Evolutionary conservation across 2,329 filamentous ascomycete genomes (phyloP).

Genomic region (Penicillium decumbens): DNA sequence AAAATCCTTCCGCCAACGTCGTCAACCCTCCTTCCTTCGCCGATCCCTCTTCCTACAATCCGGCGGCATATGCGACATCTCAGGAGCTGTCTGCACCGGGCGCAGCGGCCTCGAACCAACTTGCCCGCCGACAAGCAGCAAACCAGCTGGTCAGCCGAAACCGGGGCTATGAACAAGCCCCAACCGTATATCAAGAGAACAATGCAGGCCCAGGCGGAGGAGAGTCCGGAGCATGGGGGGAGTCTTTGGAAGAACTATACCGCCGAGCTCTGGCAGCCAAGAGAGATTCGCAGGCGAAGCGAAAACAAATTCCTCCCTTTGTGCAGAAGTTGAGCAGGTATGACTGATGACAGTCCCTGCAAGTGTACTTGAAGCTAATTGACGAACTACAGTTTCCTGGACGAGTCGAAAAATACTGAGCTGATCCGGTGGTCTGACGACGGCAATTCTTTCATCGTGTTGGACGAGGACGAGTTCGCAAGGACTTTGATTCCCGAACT

Average conservation of each 20-base stretch:
- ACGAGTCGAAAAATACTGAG: constrained; percentile 87
- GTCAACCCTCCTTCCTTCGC: constrained; percentile 30
- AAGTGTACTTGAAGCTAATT: background rate
- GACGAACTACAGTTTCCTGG: constrained; percentile 67
- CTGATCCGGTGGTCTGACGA: constrained; percentile 96
- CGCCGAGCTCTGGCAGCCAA: constrained; percentile 75
- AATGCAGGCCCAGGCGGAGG: constrained; percentile 18
- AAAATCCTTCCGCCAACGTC: constrained; percentile 36
- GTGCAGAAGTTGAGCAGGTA: constrained; percentile 97
- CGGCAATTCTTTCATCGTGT: constrained; percentile 91
- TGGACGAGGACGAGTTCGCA: constrained; percentile 89
- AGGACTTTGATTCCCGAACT: constrained; percentile 68
- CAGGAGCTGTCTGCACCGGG: constrained; percentile 50
- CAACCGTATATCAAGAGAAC: constrained; percentile 28
- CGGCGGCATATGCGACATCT: constrained; percentile 38
- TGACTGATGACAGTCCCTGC: constrained; percentile 27
- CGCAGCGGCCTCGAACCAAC: constrained; percentile 37
- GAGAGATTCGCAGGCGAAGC: constrained; percentile 79
- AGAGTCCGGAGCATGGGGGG: constrained; percentile 42
- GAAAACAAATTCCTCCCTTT: constrained; percentile 95
- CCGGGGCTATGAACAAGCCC: constrained; percentile 38
- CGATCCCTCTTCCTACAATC: constrained; percentile 40
- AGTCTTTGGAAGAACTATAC: constrained; percentile 75
- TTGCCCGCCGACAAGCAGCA: constrained; percentile 38
- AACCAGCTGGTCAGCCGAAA: constrained; percentile 39